phyloP scores from a whole-genome alignment of 2,329 filamentous ascomycete genomes.

The Colletotrichum sp. region DNA sequence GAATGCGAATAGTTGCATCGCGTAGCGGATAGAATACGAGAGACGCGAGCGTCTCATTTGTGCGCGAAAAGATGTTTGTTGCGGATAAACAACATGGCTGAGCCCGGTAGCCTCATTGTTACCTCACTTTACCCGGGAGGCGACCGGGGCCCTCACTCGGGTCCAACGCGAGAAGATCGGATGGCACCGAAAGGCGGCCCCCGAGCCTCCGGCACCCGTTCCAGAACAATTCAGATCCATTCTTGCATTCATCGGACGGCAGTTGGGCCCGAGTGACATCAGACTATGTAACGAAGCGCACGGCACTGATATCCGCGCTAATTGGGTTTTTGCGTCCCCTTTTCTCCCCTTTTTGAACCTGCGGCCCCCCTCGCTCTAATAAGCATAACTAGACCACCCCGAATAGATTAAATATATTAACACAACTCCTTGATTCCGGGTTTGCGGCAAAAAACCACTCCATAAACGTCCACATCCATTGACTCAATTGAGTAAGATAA shows the following conservation, averaged over 20 bases:
- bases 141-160: neutral
- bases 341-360: neutral
- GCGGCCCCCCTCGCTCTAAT: neutral
- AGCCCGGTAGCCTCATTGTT: neutral
- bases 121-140: neutral
- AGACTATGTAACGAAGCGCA: neutral
- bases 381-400: neutral
- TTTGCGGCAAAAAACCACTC: neutral
- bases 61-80: neutral
- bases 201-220: neutral
- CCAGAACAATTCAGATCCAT: neutral
- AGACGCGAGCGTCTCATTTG: neutral
- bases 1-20: neutral
- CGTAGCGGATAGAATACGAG: neutral
- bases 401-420: neutral
- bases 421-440: neutral
- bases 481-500: neutral
- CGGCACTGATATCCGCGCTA: neutral
- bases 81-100: neutral
- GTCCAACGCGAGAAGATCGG: neutral
- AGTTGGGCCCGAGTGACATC: neutral
- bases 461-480: neutral
- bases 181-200: neutral
- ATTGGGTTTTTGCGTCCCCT: neutral
- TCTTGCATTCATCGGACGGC: neutral